Conservation (phyloP, 305 asterid genomes). For the Fraxinus sp. region DNA sequence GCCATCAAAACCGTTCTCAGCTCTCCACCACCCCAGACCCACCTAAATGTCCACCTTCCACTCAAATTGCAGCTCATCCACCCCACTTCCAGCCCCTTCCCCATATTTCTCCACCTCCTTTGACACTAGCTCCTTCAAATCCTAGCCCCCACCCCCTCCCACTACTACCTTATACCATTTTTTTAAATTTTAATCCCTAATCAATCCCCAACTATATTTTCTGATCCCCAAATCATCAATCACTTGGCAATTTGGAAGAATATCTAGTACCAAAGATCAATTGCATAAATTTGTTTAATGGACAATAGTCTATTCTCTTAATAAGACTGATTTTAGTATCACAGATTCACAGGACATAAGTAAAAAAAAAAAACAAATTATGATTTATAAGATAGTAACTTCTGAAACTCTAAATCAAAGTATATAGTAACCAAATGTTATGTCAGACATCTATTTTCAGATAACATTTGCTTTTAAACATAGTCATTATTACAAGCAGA, state of each 20-base stretch:
- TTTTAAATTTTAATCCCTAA: background rate
- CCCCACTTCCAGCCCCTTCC: background rate
- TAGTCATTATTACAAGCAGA: background rate
- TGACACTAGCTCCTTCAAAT: background rate
- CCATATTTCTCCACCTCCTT: background rate
- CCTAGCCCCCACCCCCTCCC: background rate
- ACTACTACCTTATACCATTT: background rate
- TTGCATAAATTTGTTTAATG: background rate
- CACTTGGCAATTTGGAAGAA: background rate
- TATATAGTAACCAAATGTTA: background rate
- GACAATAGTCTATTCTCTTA: background rate
- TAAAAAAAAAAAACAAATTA: background rate
- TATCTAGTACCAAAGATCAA: background rate
- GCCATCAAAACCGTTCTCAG: background rate
- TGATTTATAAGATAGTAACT: background rate
- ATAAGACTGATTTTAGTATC: background rate
- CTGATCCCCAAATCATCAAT: background rate
- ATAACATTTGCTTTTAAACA: background rate
- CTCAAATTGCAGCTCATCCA: background rate
- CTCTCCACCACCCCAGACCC: background rate
- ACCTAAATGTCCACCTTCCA: background rate
- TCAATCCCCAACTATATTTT: background rate
- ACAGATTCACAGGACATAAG: background rate
- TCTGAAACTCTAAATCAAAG: background rate
- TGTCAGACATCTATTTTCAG: background rate